Conservation (phyloP, 495 filamentous ascomycete genomes). For the Penicillium daleae region DNA sequence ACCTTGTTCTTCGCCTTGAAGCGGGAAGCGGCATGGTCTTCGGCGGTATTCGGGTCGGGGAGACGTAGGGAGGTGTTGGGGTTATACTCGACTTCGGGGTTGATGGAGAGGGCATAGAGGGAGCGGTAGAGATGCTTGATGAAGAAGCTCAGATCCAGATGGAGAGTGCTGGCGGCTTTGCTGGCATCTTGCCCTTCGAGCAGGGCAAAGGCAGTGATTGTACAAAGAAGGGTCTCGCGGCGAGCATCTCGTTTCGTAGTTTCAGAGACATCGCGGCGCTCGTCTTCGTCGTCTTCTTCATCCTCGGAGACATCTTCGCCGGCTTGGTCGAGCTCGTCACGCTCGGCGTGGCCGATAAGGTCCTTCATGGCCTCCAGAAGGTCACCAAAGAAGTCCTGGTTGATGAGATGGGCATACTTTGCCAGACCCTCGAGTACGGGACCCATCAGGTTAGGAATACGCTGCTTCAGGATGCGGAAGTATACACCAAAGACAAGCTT, state of each 20-base stretch:
- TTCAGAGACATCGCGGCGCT: constrained; percentile 36
- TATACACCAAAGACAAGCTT: constrained; percentile 95
- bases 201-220: constrained; percentile 91
- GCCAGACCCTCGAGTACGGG: constrained; percentile 91
- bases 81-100: constrained; percentile 84
- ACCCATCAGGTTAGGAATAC: constrained; percentile 79
- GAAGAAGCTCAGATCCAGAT: constrained; percentile 94
- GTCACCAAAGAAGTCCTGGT: constrained; percentile 97
- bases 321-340: constrained; percentile 38
- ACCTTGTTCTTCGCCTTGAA: constrained; percentile 62
- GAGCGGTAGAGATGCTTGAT: constrained; percentile 87
- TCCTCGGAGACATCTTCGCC: constrained; percentile 49
- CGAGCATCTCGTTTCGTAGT: constrained; percentile 62
- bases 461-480: constrained; percentile 88
- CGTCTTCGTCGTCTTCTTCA: constrained; percentile 42
- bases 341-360: constrained; percentile 72
- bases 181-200: constrained; percentile 82
- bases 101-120: constrained; percentile 73
- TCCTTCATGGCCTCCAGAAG: constrained; percentile 92
- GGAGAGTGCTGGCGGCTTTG: constrained; percentile 66
- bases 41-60: constrained; percentile 65
- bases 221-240: constrained; percentile 90
- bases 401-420: constrained; percentile 92
- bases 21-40: constrained; percentile 25
- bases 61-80: constrained; percentile 76